Conservation (phyloP, 106 monocot species). For the Acorus gramineus region DNA sequence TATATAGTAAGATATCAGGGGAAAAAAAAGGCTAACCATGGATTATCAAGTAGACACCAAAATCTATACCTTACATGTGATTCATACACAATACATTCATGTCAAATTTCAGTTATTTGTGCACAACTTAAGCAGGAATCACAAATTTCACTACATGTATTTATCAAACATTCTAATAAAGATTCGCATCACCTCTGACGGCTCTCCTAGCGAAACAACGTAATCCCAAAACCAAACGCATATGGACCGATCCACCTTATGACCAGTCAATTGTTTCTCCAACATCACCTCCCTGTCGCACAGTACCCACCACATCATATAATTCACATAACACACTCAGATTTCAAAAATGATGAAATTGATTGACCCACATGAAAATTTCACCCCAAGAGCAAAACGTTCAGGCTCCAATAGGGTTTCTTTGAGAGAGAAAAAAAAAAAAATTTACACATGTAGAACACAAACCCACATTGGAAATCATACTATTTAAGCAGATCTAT, state of each 20-base stretch:
- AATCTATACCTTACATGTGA: too few species aligned
- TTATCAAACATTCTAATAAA: background rate
- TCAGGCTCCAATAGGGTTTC: too few species aligned
- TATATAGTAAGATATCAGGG: background rate
- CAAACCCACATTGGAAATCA: too few species aligned
- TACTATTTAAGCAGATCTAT: too few species aligned
- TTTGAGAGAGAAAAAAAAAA: too few species aligned
- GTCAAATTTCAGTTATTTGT: too few species aligned
- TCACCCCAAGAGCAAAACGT: too few species aligned
- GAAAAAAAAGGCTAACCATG: background rate
- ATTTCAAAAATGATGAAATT: background rate
- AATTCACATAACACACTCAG: background rate
- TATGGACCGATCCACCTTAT: constrained; percentile 77
- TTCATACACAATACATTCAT: too few species aligned
- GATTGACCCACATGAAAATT: background rate
- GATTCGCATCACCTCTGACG: constrained; percentile 44
- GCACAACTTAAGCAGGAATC: too few species aligned
- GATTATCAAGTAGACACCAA: too few species aligned
- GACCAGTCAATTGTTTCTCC: constrained; percentile 87
- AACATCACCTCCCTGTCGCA: constrained; percentile 82
- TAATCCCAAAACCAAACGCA: constrained; percentile 93
- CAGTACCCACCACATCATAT: background rate
- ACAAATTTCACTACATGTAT: too few species aligned
- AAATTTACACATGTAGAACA: too few species aligned
- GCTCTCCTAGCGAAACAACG: constrained; percentile 47